Evolutionary conservation across 2,329 filamentous ascomycete species (phyloP).

Genomic region (Coniochaeta ligniaria): DNA sequence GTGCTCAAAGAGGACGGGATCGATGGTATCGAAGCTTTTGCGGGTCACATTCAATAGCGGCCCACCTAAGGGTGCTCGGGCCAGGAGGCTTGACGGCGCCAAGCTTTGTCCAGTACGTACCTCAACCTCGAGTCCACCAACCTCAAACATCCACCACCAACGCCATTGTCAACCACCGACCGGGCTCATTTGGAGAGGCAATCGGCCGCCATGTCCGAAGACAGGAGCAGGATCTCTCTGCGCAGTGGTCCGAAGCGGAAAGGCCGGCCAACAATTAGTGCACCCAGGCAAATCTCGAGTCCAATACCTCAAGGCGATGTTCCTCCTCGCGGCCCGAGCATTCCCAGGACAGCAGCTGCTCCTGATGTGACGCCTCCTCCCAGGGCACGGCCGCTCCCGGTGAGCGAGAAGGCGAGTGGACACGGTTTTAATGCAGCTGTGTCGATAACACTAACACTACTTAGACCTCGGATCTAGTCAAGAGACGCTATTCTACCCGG

Average conservation of each 20-base stretch:
- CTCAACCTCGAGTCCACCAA: neutral
- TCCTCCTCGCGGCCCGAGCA: conserved; percentile 19
- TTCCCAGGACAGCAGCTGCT: neutral
- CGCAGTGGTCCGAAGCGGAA: conserved; percentile 55
- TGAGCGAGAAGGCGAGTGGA: conserved; percentile 46
- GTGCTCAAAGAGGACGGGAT: too few species aligned
- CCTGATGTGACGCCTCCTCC: conserved; percentile 17
- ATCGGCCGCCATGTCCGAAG: conserved; percentile 47
- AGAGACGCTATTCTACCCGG: conserved; percentile 87
- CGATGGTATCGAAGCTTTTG: neutral
- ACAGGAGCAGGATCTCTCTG: conserved; percentile 55
- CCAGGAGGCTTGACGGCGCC: neutral
- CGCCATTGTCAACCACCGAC: neutral
- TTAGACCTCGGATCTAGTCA: conserved; percentile 75
- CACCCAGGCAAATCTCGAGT: conserved; percentile 55
- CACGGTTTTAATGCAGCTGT: neutral
- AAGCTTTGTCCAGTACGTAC: neutral
- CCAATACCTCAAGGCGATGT: conserved; percentile 48
- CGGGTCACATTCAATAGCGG: neutral
- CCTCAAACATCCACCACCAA: neutral
- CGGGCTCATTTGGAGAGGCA: neutral
- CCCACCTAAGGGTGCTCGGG: neutral
- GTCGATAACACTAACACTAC: conserved; percentile 8
- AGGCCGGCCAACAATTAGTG: conserved; percentile 53
- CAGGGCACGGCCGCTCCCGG: conserved; percentile 40